phyloP scores from a whole-genome alignment of 148 eudicot species.

The Chenopodium quinoa region DNA sequence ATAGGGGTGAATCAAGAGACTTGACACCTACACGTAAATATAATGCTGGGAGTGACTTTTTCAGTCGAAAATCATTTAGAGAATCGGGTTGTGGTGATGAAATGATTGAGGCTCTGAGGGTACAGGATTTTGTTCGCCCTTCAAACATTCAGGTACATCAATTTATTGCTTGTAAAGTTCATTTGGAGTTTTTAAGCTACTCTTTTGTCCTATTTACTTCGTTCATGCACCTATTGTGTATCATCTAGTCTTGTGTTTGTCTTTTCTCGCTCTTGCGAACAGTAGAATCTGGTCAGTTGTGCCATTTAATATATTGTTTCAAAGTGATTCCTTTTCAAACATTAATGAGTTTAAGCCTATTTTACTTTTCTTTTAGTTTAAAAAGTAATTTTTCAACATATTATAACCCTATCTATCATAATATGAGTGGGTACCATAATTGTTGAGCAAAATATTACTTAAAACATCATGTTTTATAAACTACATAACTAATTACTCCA shows the following conservation, averaged over 20 bases:
- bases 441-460: too few relatives aligned
- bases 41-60: conserved; percentile 51
- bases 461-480: too few relatives aligned
- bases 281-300: neutral
- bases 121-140: conserved; percentile 56
- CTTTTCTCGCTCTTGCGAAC: neutral
- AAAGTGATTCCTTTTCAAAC: neutral
- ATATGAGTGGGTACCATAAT: too few relatives aligned
- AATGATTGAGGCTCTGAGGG: conserved; percentile 57
- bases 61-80: conserved; percentile 65
- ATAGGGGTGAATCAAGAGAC: conserved; percentile 29
- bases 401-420: too few relatives aligned
- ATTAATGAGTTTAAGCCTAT: too few relatives aligned
- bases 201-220: conserved; percentile 7
- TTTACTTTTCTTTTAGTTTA: too few relatives aligned
- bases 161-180: neutral
- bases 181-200: conserved; percentile 10
- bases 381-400: too few relatives aligned
- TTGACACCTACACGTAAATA: conserved; percentile 35
- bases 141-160: conserved; percentile 77
- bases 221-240: neutral
- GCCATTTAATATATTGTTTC: neutral
- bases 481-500: too few relatives aligned
- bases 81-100: conserved; percentile 66
- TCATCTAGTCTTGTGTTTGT: neutral